phyloP scores from a whole-genome alignment of 441 rosid genomes.

The Melastoma candidum region DNA sequence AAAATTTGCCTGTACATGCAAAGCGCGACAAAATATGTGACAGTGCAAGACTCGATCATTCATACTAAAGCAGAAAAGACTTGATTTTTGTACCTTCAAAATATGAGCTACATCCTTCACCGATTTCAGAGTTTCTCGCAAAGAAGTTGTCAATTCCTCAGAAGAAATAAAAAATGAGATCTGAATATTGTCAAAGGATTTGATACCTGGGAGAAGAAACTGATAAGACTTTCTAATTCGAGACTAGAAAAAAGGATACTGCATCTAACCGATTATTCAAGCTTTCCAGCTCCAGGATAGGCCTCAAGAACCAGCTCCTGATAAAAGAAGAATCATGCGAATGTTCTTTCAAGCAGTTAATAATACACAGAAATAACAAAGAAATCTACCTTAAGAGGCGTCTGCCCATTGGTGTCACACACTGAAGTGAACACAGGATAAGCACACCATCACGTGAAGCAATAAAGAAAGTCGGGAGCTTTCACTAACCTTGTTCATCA shows the following conservation, averaged over 20 bases:
- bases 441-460: slow-evolving; percentile 20
- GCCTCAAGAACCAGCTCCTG: slow-evolving; percentile 98
- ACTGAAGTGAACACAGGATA: slow-evolving; percentile 40
- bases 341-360: slow-evolving; percentile 12
- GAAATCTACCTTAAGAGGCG: slow-evolving; percentile 65
- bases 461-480: slow-evolving; percentile 14
- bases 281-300: slow-evolving; percentile 68
- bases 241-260: slow-evolving; percentile 52
- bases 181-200: slow-evolving; percentile 41
- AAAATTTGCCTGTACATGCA: no score
- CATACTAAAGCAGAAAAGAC: slow-evolving; percentile 8
- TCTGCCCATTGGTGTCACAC: slow-evolving; percentile 89
- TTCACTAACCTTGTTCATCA: slow-evolving; percentile 87
- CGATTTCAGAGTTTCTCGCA: slow-evolving; percentile 77
- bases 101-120: slow-evolving; percentile 75
- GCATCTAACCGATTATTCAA: slow-evolving; percentile 74
- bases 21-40: no score
- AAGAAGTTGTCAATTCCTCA: slow-evolving; percentile 70
- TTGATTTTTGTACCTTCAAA: slow-evolving; percentile 47
- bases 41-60: no score
- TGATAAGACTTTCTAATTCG: no score
- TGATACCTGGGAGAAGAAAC: neutral
- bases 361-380: slow-evolving; percentile 15
- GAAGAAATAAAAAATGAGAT: slow-evolving; percentile 78
- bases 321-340: slow-evolving; percentile 19